Evolutionary conservation across 306 rosid species (phyloP).

Genomic region (Cucumis sativus): DNA sequence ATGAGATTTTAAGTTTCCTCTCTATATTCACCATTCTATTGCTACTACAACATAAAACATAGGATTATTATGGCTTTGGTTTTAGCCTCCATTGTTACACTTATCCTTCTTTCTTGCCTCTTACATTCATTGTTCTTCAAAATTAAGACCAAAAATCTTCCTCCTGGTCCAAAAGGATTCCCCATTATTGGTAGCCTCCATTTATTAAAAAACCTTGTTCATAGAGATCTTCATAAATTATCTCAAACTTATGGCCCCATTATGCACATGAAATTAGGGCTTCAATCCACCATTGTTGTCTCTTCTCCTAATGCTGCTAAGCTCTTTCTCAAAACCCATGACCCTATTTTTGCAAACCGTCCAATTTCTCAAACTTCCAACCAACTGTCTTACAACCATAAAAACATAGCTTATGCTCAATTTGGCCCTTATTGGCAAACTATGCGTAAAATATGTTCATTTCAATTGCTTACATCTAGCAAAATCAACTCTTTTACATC

Average conservation of each 20-base stretch:
- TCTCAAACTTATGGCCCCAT: background rate
- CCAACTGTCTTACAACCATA: background rate
- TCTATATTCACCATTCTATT: background rate
- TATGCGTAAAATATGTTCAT: background rate
- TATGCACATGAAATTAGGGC: background rate
- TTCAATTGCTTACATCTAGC: background rate
- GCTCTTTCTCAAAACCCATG: background rate
- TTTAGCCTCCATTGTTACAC: conserved; percentile 14
- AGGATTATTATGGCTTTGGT: conserved; percentile 4
- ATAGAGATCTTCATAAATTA: background rate
- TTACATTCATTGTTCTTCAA: conserved; percentile 14
- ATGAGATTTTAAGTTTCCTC: too few species aligned
- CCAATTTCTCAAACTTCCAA: background rate
- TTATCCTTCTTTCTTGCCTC: conserved; percentile 17
- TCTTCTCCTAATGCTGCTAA: background rate
- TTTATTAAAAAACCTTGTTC: background rate
- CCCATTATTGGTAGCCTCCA: conserved; percentile 15
- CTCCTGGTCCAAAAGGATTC: conserved; percentile 63
- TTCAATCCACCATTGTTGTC: background rate
- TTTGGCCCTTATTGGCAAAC: background rate
- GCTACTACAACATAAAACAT: background rate
- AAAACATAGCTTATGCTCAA: background rate
- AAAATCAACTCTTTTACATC: conserved; percentile 29
- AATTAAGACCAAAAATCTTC: conserved; percentile 15
- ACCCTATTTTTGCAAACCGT: background rate